Evolutionary conservation across 306 rosid species (phyloP), one percentile per base, ranked within the genome.

Genomic region (Fagus crenata): DNA sequence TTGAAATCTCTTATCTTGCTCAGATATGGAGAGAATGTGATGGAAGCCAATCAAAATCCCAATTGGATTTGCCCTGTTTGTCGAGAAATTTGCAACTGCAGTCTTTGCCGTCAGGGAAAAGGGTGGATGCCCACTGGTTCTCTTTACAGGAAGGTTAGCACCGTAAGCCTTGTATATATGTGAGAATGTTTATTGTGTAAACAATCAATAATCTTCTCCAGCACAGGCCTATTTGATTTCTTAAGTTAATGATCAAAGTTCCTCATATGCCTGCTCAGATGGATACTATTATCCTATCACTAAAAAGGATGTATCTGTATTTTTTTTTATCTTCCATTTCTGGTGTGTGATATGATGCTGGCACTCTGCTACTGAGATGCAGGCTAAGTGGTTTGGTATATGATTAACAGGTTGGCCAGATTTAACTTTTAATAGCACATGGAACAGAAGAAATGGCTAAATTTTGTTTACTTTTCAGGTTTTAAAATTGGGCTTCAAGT

Each of bases 61-160:
- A 46, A 82, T 76, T 96, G 99, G 99, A 72, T 80, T 69, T 92
- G 98, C 77, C 99, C 97, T 0, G 89, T 56, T 59, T 96, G 99
- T 89, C 97, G 99, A 33, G 99, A 94, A 87, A 92, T 92, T 78
- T 96, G 99, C 88, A 96, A 96, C 81, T 96, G 99, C 86, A 96
- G 99, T 77, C 84, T 96, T n/a, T 96, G 99, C 79, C 90, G 99
- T 68, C 86, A 87, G 65, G 89, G 90, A 53, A 92, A 91, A 85
- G 97, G 99, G 49, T 95, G 97, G 99, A 78, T 86, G 59, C 93
- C 97, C 3, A 95, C 97, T 63, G 99, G 99, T 35, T 0, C 69
- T 67, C 77, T 95, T 58, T 95, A 95, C 82, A 90, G 78, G 83
- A 95, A 88, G 97, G 99, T 95, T 80, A 59, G 65, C 65, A 8